Evolutionary conservation across 352 stramenopile species (phyloP).

Genomic region (Phytophthora sojae): DNA sequence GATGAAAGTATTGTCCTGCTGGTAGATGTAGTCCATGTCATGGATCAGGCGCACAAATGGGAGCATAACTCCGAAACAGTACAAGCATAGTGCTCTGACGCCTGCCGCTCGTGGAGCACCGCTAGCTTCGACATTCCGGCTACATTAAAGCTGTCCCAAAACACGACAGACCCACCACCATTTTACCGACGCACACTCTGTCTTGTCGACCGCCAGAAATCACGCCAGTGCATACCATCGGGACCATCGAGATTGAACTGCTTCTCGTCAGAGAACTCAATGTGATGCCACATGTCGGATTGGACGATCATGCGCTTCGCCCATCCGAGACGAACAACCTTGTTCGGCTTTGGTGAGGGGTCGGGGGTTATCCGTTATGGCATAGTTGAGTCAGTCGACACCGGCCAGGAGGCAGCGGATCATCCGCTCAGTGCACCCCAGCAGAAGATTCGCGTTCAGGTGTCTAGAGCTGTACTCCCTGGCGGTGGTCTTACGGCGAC

Average conservation of each 20-base stretch:
- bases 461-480: not conserved
- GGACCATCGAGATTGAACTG: conserved; percentile 23
- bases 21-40: conserved; percentile 22
- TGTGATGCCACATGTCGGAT: conserved; percentile 6
- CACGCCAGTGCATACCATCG: conserved; percentile 16
- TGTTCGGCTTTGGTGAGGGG: conserved; percentile 9
- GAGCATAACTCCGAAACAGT: conserved; percentile 20
- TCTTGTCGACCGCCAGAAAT: not conserved
- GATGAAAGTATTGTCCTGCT: conserved; percentile 25
- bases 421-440: not conserved
- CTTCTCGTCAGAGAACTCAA: conserved; percentile 19
- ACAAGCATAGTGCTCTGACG: conserved; percentile 12
- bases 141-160: conserved; percentile 2
- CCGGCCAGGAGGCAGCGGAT: not conserved
- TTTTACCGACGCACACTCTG: conserved; percentile 5
- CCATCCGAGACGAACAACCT: conserved; percentile 1
- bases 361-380: conserved; percentile 3
- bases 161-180: not conserved
- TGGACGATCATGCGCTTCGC: conserved; percentile 1
- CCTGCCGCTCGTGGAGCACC: not conserved
- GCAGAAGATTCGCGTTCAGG: not conserved
- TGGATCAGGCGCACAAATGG: not conserved
- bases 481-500: not conserved
- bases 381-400: not conserved
- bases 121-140: conserved; percentile 17